Evolutionary conservation across 83 land plant species (phyloP), one percentile per base, ranked within the genome.

Genomic region (Diphasiastrum complanatum): DNA sequence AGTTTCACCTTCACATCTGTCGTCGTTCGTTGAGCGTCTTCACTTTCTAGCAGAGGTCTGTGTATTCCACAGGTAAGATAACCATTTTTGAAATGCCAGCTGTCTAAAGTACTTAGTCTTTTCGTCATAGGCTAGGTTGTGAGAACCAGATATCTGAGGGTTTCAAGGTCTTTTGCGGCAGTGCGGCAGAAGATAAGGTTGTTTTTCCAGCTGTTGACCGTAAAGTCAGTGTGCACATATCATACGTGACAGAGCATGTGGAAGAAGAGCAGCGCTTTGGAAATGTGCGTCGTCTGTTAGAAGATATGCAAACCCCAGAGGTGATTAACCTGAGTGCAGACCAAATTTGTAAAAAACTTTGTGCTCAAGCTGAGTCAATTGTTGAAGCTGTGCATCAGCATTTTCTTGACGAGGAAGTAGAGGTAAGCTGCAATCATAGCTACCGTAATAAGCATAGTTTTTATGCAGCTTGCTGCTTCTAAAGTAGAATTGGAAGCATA

Each of bases 1-100:
- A 36, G 69, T 83, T 2, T 48, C 66, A 22, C 27, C 67, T 55
- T 73, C 82, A 53, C 71, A 79, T 61, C 46, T 88, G 57, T 76
- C 85, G 30, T 60, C 69, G 20, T 83, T 92, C 60, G 76, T 77
- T 53, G 74, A 75, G 54, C 88, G 88, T 29, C 67, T 85, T 60
- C 81, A 83, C 40, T 93, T 93, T 52, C 71, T 93, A 63, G 93
- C 91, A 14, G 92, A 93, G 56, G 86, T 93, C 5, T 93, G 96
- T 66, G 83, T 80, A 27, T 93, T 83, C 66, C 96, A 93, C 71
- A 89, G 99, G 99, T 89, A 55, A 49, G 19, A 34, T 47, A 36
- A 41, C n/a, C n/a, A n/a, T n/a, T n/a, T n/a, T 25, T 53, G 29
- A 37, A 41, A 51, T 38, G 0, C 51, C 35, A 54, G 10, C n/a